phyloP scores from a whole-genome alignment of 108 stramenopile species.

The Pseudonitzschia multiseries region DNA sequence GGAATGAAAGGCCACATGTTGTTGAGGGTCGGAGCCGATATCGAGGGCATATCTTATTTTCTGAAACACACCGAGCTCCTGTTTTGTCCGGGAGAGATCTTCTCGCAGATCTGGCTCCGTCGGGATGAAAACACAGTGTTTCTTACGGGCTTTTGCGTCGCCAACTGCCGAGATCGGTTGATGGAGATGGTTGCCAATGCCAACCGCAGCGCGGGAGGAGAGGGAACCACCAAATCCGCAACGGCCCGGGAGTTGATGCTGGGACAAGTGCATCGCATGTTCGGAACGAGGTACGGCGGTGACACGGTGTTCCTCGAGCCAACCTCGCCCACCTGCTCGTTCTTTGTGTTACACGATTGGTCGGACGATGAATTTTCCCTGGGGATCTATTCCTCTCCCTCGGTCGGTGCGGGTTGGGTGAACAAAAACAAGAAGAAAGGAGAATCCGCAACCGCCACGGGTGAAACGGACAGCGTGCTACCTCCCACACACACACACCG shows the following conservation, averaged over 20 bases:
- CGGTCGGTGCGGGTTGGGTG: slow-evolving; percentile 18
- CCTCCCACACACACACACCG: slow-evolving; percentile 12
- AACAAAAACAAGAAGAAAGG: not conserved
- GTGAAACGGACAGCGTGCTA: not conserved
- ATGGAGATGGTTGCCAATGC: not conserved
- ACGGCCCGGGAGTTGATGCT: slow-evolving; percentile 12
- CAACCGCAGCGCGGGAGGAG: not conserved
- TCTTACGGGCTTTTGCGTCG: slow-evolving; percentile 34
- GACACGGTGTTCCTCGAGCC: slow-evolving; percentile 2
- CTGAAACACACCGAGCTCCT: slow-evolving; percentile 28
- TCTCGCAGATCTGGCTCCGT: slow-evolving; percentile 40
- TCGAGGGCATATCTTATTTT: not conserved
- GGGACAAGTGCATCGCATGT: slow-evolving; percentile 24
- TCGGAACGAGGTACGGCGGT: not conserved
- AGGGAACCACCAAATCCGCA: not conserved
- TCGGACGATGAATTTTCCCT: slow-evolving; percentile 25
- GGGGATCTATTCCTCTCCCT: slow-evolving; percentile 45
- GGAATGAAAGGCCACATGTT: slow-evolving; percentile 41
- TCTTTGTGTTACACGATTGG: slow-evolving; percentile 46
- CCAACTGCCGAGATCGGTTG: slow-evolving; percentile 16
- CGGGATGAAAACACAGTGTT: slow-evolving; percentile 26
- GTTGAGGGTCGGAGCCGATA: slow-evolving; percentile 29
- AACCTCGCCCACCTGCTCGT: slow-evolving; percentile 29
- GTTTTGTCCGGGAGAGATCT: slow-evolving; percentile 34
- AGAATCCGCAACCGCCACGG: not conserved